A percentile compares a stretch with the other conserved stretches of the same genome.
Conservation (phyloP, 805 yeast genomes). For the Saturnispora kantuleensis region DNA sequence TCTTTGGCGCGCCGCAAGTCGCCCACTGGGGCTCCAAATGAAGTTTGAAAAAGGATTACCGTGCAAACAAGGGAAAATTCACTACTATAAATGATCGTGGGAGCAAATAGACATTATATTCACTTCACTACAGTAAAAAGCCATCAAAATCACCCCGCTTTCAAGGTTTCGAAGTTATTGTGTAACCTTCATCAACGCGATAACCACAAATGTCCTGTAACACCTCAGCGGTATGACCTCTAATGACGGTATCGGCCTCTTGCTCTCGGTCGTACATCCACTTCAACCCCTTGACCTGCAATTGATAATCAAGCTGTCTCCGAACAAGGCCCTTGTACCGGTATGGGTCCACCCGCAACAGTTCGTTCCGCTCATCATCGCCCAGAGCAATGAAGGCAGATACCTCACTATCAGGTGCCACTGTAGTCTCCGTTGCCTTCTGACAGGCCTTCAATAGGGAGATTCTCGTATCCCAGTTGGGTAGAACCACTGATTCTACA, state of each 20-base stretch:
- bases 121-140: too few species aligned
- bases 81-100: too few species aligned
- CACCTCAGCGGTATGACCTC: slow-evolving; percentile 3
- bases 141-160: too few species aligned
- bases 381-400: slow-evolving; percentile 10
- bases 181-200: slow-evolving; percentile 2
- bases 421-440: slow-evolving; percentile 22
- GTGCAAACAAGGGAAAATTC: too few species aligned
- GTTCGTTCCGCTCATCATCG: slow-evolving; percentile 16
- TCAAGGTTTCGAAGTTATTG: background rate
- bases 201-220: slow-evolving; percentile 5
- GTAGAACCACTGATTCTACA: slow-evolving; percentile 15
- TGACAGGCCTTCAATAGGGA: slow-evolving; percentile 23
- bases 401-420: slow-evolving; percentile 11
- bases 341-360: slow-evolving; percentile 40
- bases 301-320: slow-evolving; percentile 21
- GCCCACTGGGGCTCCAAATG: too few species aligned
- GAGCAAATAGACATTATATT: too few species aligned
- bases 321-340: slow-evolving; percentile 29
- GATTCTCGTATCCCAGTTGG: slow-evolving; percentile 29
- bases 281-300: slow-evolving; percentile 4
- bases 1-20: too few species aligned
- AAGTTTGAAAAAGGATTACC: too few species aligned
- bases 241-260: slow-evolving; percentile 3
- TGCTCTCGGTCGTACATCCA: slow-evolving; percentile 7